Evolutionary conservation across 441 rosid species (phyloP), one percentile per base, ranked within the genome.

Genomic region (Croton setiger): DNA sequence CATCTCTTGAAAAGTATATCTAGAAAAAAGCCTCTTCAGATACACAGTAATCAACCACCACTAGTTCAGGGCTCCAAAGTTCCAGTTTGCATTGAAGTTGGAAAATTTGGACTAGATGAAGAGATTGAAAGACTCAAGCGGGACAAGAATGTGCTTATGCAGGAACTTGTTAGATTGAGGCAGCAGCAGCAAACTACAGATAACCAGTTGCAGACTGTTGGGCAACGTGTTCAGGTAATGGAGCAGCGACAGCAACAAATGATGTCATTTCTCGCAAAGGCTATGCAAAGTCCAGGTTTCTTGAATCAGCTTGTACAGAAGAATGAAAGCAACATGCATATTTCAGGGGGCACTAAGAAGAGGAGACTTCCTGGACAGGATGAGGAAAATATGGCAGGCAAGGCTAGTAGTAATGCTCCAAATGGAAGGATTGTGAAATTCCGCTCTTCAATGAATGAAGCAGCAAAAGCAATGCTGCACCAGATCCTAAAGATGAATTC

Each of bases 221-320:
- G 91, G 72, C 93, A 90, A 58, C 82, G 88, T 15, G 72, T 92
- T 56, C 91, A 90, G 70, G 91, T 86, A 49, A 88, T 90, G 91
- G 98, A 92, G 82, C 86, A 87, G 79, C 82, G 86, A 47, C 96
- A 88, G 63, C 95, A 90, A 51, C 93, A 88, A 82, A 82, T 90
- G 98, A 85, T 92, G 74, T 90, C 98, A 13, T 90, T 92, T 83
- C 76, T 92, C 57, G 86, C 88, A 12, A 87, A 87, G 88, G 97
- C 93, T 27, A 86, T 92, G 89, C 90, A 92, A 82, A 90, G 79
- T 45, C 98, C 98, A 0, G 85, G 85, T 62, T 80, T 92, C 70
- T 78, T 92, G 71, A 81, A 82, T 75, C 93, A 90, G 83, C 75
- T 92, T 77, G 81, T 86, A 36, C 86, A 87, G 37, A 91, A 88